These are phyloP conservation scores for Lipomyces yarrowii DNA, from an alignment of 1,139 yeast species.

Conservation along the genomic window DNA sequence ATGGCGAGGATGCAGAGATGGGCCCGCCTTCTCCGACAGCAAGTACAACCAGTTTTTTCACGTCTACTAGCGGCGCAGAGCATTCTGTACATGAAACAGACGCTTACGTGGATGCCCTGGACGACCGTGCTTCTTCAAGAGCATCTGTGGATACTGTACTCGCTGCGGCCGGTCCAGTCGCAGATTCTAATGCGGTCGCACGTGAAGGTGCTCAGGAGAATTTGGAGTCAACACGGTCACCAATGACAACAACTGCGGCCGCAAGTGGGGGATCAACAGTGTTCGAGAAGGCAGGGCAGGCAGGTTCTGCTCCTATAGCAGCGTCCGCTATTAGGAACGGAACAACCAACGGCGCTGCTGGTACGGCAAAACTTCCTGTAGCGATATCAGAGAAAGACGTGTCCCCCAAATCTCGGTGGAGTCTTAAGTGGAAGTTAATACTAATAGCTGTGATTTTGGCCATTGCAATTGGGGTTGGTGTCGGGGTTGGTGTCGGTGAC, in stretches of 20 bases:
- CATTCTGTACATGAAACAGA: slow-evolving; percentile 17
- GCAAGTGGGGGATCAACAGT: not conserved
- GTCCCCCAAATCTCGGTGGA: not conserved
- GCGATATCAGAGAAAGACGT: slow-evolving; percentile 1
- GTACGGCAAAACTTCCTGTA: slow-evolving; percentile 9
- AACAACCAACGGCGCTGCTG: slow-evolving; percentile 1
- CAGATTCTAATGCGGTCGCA: not conserved
- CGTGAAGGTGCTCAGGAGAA: not conserved
- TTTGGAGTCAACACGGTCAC: not conserved
- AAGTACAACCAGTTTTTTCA: slow-evolving; percentile 24
- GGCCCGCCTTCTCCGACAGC: slow-evolving; percentile 28
- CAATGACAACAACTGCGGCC: not conserved
- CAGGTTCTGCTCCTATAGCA: slow-evolving; percentile 7
- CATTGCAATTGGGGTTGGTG: slow-evolving; percentile 30
- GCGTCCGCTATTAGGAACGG: slow-evolving; percentile 5
- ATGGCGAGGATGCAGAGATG: not conserved
- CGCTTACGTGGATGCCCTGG: slow-evolving; percentile 22
- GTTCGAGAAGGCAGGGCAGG: slow-evolving; percentile 4
- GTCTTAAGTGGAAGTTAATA: slow-evolving; percentile 5
- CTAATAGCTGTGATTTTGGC: slow-evolving; percentile 15
- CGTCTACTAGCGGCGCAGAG: slow-evolving; percentile 12
- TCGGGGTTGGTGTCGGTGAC: slow-evolving; percentile 31
- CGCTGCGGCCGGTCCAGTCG: slow-evolving; percentile 4
- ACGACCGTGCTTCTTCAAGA: slow-evolving; percentile 10
- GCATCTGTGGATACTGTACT: slow-evolving; percentile 20